Base-by-base conservation (phyloP, 768 basidiomycete species). In the Scleroderma bovista region DNA sequence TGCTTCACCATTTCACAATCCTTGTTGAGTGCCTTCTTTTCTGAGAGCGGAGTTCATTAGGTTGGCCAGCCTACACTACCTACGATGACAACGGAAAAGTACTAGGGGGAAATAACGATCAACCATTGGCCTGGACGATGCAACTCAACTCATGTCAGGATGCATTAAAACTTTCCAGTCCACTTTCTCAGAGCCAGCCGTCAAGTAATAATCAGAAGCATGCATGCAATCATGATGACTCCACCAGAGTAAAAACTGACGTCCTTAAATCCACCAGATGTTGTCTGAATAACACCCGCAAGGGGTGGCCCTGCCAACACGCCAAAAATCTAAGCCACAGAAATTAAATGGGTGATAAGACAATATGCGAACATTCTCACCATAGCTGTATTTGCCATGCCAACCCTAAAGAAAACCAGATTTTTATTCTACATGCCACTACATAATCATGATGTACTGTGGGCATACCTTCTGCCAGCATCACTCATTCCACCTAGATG, bases 401-500 rank as follows among this genome's bases (percentile, higher is more conserved):
- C 48, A 22, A 50, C 44, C 33, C 48, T 50, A 20, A 20, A 19
- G 29, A 5, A 31, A 34, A 44, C 29, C 43, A 31, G 9, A 29
- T 29, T 29, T 29, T 9, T 5, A 29, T 29, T 4, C 9, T 29
- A 9, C 26, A 29, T 4, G 9, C 9, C 9, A 4, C 26, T 29
- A 29, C 5, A 29, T 29, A 9, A 9, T 29, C 26, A 9, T 4
- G 9, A 9, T 29, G n/a, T n/a, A n/a, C n/a, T 29, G 26, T 29
- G 26, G 34, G 13, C 34, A 3, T 13, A 48, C 51, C 51, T 52
- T 29, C 51, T 32, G 3, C 51, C 51, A 7, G 51, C 51, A 22
- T 52, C 51, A 20, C 31, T 43, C 51, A 52, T 52, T 17, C 46
- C 51, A 13, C 51, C 51, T 40, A 52, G 34, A 12, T 41, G 46